Evolutionary conservation across 176 grass and related monocot genomes (phyloP), one percentile per base, ranked within the genome.

Genomic region (Cocos nucifera): DNA sequence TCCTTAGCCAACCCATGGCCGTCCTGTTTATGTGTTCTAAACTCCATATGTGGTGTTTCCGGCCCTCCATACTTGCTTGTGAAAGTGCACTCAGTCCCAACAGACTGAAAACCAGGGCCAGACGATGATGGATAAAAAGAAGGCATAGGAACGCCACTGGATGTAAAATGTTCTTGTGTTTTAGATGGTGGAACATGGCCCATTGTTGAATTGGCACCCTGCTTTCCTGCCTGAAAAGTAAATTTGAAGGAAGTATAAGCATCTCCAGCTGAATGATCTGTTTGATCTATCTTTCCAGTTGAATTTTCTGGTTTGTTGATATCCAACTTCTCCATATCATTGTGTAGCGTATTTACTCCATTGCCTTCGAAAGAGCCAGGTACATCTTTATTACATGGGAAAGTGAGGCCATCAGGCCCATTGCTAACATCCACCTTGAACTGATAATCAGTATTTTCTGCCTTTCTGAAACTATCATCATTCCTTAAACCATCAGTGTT

Each of bases 261-360:
- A 70, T 51, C 48, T 6, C 44, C 51, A 52, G n/a, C 19, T 51
- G 28, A 30, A 30, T 30, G 5, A 6, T 30, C 28, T 30, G 28
- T 30, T 4, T 30, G 28, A 30, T 30, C 28, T 30, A 22, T 50
- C 51, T 10, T 25, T 18, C 28, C 54, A 21, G n/a, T 4, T 23
- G 59, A 69, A 66, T 66, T 22, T 27, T 50, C 77, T 21, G 4
- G 50, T 62, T 80, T 58, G 24, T 54, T 62, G 60, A 89, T 83
- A 57, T 84, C 76, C 51, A 86, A 76, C 73, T 89, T 85, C 53
- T 67, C 76, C 56, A 81, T 86, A 23, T 74, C 79, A 59, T 86
- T 78, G 57, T 76, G 66, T 6, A 95, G 63, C 61, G n/a, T 66
- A 82, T 70, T 61, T 69, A 77, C 64, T 26, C 66, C 56, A 48